phyloP scores from a whole-genome alignment of 768 basidiomycete genomes.

The Mycena leptocephala region DNA sequence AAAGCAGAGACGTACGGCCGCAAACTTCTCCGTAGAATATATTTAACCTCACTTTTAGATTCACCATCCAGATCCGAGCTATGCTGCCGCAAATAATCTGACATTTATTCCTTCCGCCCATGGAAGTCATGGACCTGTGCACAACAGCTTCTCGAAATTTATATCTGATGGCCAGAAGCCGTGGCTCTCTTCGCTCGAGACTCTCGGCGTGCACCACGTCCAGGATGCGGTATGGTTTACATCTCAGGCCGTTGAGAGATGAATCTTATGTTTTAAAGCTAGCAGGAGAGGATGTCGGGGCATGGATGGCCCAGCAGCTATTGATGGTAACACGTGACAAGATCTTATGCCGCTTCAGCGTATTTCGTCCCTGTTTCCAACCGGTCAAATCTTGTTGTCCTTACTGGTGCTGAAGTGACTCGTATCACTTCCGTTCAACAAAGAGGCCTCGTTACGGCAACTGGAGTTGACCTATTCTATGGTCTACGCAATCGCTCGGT shows the following conservation, averaged over 20 bases:
- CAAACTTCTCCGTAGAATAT: background rate
- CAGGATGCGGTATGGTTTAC: constrained; percentile 18
- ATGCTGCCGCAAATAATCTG: constrained; percentile 14
- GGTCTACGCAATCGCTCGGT: background rate
- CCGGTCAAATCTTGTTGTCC: constrained; percentile 46
- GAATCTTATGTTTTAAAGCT: constrained; percentile 22
- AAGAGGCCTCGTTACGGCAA: background rate
- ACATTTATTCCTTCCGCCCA: constrained; percentile 22
- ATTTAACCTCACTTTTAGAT: background rate
- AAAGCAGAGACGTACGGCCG: constrained; percentile 41
- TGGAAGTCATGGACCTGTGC: background rate
- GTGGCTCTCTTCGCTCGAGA: constrained; percentile 14
- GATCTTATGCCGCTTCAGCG: constrained; percentile 28
- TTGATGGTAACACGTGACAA: background rate
- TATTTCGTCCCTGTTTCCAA: constrained; percentile 38
- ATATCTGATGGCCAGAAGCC: constrained; percentile 26
- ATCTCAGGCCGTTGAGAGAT: too few relatives aligned
- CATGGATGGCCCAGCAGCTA: constrained; percentile 27
- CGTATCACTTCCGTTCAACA: background rate
- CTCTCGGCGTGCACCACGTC: constrained; percentile 12
- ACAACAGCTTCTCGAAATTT: constrained; percentile 23
- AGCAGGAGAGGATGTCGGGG: constrained; percentile 17
- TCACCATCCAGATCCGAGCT: constrained; percentile 22
- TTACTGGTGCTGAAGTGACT: constrained; percentile 36
- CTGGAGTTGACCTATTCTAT: background rate